Evolutionary conservation across 176 grass and related monocot species (phyloP).

Genomic region (Aegilops tauschii): DNA sequence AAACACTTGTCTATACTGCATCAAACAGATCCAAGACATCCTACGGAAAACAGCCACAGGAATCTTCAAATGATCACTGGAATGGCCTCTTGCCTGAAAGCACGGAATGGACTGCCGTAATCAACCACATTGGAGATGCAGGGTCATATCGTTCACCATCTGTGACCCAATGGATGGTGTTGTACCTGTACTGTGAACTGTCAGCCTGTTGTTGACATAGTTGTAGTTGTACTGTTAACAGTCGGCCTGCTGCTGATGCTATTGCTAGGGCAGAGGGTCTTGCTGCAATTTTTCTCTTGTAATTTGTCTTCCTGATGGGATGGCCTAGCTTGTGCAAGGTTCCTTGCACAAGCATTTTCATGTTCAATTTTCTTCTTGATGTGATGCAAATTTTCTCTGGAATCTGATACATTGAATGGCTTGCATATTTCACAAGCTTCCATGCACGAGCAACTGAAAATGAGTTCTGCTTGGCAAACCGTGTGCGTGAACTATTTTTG

Average conservation of each 20-base stretch:
- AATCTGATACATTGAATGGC: not conserved
- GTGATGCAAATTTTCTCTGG: not conserved
- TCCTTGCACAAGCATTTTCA: not conserved
- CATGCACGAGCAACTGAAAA: no score
- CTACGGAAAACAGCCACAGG: constrained; percentile 52
- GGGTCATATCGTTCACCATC: not conserved
- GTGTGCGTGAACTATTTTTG: not conserved
- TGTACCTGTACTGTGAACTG: constrained; percentile 13
- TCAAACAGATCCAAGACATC: constrained; percentile 55
- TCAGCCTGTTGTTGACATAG: not conserved
- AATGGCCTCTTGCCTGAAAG: not conserved
- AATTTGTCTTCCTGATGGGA: not conserved
- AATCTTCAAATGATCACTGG: constrained; percentile 50
- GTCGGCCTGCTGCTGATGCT: not conserved
- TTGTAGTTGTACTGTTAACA: not conserved
- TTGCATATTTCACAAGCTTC: no score
- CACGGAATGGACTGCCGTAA: not conserved
- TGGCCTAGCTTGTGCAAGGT: not conserved
- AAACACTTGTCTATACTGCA: not conserved
- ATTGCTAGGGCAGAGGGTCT: not conserved
- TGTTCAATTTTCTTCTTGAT: not conserved
- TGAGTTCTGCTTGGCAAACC: no score
- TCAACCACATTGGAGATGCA: not conserved
- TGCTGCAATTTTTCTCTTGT: not conserved
- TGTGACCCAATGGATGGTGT: not conserved